A percentile compares a stretch with the other conserved stretches of the same genome.
Evolutionary conservation across 202 grass and related monocot genomes (phyloP).

Genomic region (Zoysia matrella): DNA sequence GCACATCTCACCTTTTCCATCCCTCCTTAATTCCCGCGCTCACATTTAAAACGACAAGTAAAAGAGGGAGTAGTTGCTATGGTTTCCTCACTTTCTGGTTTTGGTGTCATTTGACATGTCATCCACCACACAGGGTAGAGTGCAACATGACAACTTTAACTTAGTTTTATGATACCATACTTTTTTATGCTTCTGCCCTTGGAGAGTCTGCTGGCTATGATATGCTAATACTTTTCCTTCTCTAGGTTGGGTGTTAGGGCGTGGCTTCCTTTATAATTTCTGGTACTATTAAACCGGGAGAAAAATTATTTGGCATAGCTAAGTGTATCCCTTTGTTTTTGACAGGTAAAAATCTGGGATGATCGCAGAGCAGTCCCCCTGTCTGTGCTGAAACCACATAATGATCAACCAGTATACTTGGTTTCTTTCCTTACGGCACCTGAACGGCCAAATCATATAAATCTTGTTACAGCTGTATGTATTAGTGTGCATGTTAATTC

Average conservation of each 20-base stretch:
- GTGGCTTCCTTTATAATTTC: neutral
- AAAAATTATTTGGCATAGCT: conserved; percentile 19
- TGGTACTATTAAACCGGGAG: conserved; percentile 6
- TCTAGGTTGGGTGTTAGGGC: neutral
- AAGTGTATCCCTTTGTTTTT: conserved; percentile 35
- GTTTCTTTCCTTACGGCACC: conserved; percentile 83
- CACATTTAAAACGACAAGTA: too few species aligned
- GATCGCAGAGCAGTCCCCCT: conserved; percentile 39
- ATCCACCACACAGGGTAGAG: neutral
- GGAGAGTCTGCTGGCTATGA: neutral
- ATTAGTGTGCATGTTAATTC: conserved; percentile 24
- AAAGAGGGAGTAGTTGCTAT: neutral
- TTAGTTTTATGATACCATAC: conserved; percentile 14
- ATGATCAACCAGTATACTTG: conserved; percentile 78
- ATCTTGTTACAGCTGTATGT: conserved; percentile 90
- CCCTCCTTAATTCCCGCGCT: too few species aligned
- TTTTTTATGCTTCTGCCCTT: conserved; percentile 9
- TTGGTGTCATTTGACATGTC: neutral
- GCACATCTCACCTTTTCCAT: too few species aligned
- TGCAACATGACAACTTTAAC: neutral
- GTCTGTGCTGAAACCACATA: conserved; percentile 73
- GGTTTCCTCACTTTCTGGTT: conserved; percentile 14
- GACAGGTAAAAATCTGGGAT: conserved; percentile 73
- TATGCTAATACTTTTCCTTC: neutral
- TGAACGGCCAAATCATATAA: conserved; percentile 81